These are phyloP conservation scores for Nakaseomyces uthaithaninus DNA, from an alignment of 1,139 yeast species.

Conservation along the genomic window DNA sequence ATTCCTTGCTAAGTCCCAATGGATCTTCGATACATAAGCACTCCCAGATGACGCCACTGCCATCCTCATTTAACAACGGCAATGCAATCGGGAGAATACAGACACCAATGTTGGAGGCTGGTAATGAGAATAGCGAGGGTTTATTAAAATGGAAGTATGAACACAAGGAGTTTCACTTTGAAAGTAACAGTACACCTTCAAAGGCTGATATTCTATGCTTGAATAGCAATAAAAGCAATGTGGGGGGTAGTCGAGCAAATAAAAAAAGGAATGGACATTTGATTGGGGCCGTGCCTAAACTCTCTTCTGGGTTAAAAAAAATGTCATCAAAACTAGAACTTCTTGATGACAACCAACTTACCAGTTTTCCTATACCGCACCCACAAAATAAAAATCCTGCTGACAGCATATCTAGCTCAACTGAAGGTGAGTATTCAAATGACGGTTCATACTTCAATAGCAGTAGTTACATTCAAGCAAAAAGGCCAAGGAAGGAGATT, in stretches of 20 bases:
- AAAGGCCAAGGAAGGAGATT: conserved; percentile 12
- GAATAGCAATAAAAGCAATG: background rate
- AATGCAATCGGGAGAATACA: background rate
- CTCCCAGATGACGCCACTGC: conserved; percentile 11
- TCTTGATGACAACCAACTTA: conserved; percentile 25
- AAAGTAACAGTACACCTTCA: conserved; percentile 29
- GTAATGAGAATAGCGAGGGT: conserved; percentile 11
- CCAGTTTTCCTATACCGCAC: conserved; percentile 28
- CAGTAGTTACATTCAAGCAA: conserved; percentile 6
- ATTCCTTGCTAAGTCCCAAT: conserved; percentile 14
- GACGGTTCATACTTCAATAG: background rate
- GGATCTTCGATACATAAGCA: conserved; percentile 17
- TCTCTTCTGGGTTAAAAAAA: conserved; percentile 18
- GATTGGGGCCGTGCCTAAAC: conserved; percentile 24
- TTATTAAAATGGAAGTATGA: conserved; percentile 25
- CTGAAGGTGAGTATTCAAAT: conserved; percentile 7
- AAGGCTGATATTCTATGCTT: conserved; percentile 8
- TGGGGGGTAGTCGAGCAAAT: conserved; percentile 7
- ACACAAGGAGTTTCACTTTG: conserved; percentile 25
- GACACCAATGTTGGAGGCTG: conserved; percentile 10
- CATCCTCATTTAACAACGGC: background rate
- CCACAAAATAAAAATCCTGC: conserved; percentile 14
- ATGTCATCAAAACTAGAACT: conserved; percentile 27
- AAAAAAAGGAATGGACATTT: conserved; percentile 20
- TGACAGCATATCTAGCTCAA: conserved; percentile 7